A percentile compares a stretch with the other conserved stretches of the same genome.
These are phyloP conservation scores for Fusarium neocosmosporiellum DNA, from an alignment of 2,329 filamentous ascomycete genomes.

Conservation along the genomic window DNA sequence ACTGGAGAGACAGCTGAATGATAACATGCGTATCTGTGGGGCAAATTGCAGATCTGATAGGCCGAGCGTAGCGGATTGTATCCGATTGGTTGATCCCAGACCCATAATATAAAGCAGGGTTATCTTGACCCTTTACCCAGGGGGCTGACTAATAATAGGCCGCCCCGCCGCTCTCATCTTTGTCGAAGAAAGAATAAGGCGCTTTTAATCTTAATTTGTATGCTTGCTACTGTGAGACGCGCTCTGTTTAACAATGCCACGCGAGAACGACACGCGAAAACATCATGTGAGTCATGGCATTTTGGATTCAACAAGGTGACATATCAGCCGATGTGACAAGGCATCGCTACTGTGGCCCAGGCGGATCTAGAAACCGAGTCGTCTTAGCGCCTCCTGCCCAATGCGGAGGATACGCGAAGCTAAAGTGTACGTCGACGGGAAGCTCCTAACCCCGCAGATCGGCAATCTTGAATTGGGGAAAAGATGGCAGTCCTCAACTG, in stretches of 20 bases:
- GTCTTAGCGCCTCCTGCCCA: neutral
- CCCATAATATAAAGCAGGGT: no score
- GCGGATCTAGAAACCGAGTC: neutral
- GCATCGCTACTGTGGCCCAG: neutral
- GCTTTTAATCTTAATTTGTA: neutral
- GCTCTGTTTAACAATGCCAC: neutral
- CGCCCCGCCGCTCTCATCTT: no score
- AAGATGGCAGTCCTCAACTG: neutral
- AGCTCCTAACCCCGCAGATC: neutral
- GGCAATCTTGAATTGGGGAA: neutral
- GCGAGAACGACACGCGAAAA: neutral
- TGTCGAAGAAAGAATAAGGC: no score
- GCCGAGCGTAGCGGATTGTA: no score
- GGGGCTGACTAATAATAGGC: no score
- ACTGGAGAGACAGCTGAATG: no score
- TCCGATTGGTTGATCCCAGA: no score
- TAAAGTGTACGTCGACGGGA: no score
- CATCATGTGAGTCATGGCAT: neutral
- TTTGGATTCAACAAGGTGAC: neutral
- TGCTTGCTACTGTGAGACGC: neutral
- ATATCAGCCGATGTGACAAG: neutral
- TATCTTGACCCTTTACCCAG: no score
- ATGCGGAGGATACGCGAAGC: neutral
- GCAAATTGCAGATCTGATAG: no score
- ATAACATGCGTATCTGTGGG: no score